phyloP scores from a whole-genome alignment of 306 rosid genomes.

The Mucuna pruriens region DNA sequence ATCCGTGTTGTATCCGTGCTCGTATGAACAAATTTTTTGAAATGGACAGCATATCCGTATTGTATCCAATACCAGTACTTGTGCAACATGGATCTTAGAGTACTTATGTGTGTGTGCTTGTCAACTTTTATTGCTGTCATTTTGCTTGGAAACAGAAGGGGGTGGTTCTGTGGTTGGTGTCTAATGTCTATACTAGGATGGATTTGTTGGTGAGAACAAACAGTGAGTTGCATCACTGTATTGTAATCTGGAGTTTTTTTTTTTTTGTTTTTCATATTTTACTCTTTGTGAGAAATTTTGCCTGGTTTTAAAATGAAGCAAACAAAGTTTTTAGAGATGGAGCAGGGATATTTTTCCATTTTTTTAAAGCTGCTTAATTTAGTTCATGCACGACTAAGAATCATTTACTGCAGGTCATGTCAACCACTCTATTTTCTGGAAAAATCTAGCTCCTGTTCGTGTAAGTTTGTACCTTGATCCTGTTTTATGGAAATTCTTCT shows the following conservation, averaged over 20 bases:
- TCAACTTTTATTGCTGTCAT: not conserved
- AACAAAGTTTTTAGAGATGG: conserved; percentile 7
- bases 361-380: not conserved
- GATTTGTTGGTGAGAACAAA: not conserved
- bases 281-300: not conserved
- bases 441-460: conserved; percentile 63
- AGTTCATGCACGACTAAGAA: not conserved
- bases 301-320: conserved; percentile 21
- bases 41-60: not conserved
- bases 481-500: not conserved
- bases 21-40: not conserved
- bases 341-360: not conserved
- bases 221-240: not conserved
- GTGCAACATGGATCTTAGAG: not conserved
- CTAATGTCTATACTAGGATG: not conserved
- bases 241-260: conserved; percentile 1
- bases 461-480: conserved; percentile 50
- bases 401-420: conserved; percentile 70
- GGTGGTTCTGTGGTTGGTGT: not conserved
- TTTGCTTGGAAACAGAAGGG: not conserved
- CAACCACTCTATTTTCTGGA: conserved; percentile 90
- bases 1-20: not conserved
- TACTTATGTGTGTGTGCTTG: not conserved
- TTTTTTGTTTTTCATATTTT: conserved; percentile 15
- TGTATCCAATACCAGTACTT: not conserved